Evolutionary conservation across 1,139 yeast genomes (phyloP), one percentile per base, ranked within the genome.

Genomic region (Scheffersomyces parashehatae): DNA sequence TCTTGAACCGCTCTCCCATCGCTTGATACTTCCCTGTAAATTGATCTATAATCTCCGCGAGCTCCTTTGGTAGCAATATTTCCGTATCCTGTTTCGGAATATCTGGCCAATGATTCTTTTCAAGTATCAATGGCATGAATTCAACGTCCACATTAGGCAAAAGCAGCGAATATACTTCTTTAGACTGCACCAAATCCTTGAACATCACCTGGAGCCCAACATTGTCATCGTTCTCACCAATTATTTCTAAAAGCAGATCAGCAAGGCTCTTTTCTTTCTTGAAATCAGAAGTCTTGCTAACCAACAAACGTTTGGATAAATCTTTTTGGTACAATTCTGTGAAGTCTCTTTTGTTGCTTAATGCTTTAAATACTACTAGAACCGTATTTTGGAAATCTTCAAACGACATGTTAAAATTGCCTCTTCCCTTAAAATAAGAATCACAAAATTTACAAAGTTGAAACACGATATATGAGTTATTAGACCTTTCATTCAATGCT

Each of bases 71-170:
- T 16, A 53, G 39, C 3, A 35, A 29, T 1, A 56, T 36, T 6
- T 55, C 57, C 1, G 51, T 38, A 13, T 59, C 64, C 36, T 44
- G 38, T 20, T 60, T 60, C 2, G 78, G 77, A 9, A 72, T 60
- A 31, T 68, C 76, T 0, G 78, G 77, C 79, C 79, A 74, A 39
- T 59, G 52, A 31, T 62, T 59, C 49, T 64, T 64, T 41, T 67
- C 70, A 36, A 74, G 59, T 2, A 73, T 55, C 37, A 70, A 48
- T 0, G 73, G 71, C 31, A 48, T 55, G 48, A 73, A 72, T 7
- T 62, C 67, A n/a, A 62, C 42, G 1, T 39, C 36, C 10, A 14
- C 24, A 5, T 41, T 36, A 8, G 45, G 43, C 2, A 56, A 44
- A 11, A 47, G 15, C 14, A 46, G 41, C 1, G 55, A 43, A 42